Evolutionary conservation across 2,329 filamentous ascomycete species (phyloP).

Genomic region (Alternaria sp.): DNA sequence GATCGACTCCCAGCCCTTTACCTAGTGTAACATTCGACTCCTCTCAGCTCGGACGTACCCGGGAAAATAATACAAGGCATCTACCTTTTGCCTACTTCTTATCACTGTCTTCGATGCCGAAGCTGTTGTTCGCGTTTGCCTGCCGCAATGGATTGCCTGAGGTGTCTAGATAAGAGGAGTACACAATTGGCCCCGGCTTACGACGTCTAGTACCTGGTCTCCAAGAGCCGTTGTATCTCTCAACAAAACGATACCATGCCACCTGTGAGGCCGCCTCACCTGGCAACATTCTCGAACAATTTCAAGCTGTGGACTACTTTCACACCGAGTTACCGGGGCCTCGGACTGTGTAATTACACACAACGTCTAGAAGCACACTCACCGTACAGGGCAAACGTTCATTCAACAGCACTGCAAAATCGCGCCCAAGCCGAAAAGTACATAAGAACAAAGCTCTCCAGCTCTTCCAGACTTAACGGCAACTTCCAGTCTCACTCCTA

Average conservation of each 20-base stretch:
- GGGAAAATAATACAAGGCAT: background rate
- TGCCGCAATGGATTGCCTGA: background rate
- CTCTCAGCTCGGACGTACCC: background rate
- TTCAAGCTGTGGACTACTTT: background rate
- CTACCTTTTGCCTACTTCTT: background rate
- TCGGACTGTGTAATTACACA: background rate
- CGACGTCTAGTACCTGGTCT: background rate
- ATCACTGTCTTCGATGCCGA: background rate
- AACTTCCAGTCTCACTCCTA: background rate
- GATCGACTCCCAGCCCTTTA: background rate
- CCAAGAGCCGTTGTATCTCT: background rate
- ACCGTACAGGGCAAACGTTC: background rate
- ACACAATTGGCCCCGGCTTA: background rate
- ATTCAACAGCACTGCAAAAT: background rate
- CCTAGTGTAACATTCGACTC: background rate
- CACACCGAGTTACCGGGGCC: background rate
- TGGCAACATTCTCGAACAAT: background rate
- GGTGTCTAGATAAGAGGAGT: background rate
- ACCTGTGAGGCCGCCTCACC: background rate
- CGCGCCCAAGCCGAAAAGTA: background rate
- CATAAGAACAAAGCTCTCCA: background rate
- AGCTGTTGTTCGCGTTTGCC: background rate
- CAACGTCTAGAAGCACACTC: background rate
- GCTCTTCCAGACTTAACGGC: background rate
- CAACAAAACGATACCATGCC: background rate